phyloP scores from a whole-genome alignment of 192 early-diverging fungal genomes.

The Chytriomyces sp. region DNA sequence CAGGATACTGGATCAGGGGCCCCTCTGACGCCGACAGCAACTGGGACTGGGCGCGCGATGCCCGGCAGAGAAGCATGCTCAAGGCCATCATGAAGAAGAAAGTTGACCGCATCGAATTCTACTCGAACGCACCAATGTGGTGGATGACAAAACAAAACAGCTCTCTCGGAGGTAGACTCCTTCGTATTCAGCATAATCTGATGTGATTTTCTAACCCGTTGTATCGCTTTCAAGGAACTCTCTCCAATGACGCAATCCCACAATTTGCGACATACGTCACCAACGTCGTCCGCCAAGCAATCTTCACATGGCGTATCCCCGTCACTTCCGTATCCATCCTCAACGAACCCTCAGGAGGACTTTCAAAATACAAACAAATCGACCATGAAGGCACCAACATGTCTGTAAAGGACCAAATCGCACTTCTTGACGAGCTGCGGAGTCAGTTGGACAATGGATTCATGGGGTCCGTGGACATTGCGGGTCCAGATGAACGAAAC shows the following conservation, averaged over 20 bases:
- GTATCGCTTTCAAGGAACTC: not conserved
- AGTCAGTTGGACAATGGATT: too few species aligned
- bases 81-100: conserved; percentile 2
- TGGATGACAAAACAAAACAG: conserved; percentile 41
- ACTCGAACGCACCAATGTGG: conserved; percentile 42
- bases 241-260: not conserved
- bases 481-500: conserved; percentile 30
- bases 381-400: too few species aligned
- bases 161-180: conserved; percentile 9
- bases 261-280: conserved; percentile 27
- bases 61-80: conserved; percentile 35
- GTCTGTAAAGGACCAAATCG: too few species aligned
- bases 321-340: conserved; percentile 27
- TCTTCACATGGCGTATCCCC: conserved; percentile 19
- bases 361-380: not conserved
- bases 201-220: too few species aligned
- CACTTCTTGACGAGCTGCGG: too few species aligned
- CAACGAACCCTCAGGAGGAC: conserved; percentile 34
- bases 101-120: conserved; percentile 28
- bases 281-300: conserved; percentile 27
- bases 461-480: conserved; percentile 2
- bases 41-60: conserved; percentile 40
- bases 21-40: not conserved
- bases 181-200: not conserved
- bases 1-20: conserved; percentile 13